phyloP scores from a whole-genome alignment of 2,329 filamentous ascomycete genomes.

The Fusarium subglutinans region DNA sequence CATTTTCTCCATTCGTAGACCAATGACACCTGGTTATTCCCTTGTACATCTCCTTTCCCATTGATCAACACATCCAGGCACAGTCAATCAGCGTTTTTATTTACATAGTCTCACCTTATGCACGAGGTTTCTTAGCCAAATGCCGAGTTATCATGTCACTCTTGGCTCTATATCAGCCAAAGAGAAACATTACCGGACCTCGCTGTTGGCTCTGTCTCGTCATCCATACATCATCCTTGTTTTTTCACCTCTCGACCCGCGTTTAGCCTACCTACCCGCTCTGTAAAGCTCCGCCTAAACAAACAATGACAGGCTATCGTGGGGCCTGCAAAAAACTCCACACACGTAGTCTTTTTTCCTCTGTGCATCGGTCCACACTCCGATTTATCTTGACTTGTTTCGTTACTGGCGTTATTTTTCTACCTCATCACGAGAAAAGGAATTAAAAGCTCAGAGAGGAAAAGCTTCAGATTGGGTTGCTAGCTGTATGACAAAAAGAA shows the following conservation, averaged over 20 bases:
- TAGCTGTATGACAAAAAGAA: background rate
- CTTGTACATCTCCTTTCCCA: conserved; percentile 25
- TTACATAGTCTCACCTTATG: background rate
- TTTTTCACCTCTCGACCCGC: conserved; percentile 27
- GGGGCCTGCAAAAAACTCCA: conserved; percentile 21
- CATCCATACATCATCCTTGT: conserved; percentile 26
- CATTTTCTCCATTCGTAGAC: conserved; percentile 7
- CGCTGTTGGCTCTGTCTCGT: conserved; percentile 5
- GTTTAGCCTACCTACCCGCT: conserved; percentile 43
- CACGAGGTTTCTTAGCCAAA: background rate
- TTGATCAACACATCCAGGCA: conserved; percentile 6
- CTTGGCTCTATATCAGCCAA: background rate
- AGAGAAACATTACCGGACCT: background rate
- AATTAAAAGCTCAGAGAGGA: background rate
- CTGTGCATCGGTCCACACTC: conserved; percentile 24
- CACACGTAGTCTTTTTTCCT: background rate
- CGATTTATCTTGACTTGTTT: conserved; percentile 16
- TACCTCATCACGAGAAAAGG: background rate
- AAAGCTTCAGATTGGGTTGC: background rate
- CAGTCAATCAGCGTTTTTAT: background rate
- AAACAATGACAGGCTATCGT: conserved; percentile 18
- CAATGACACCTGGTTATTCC: background rate
- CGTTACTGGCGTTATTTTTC: conserved; percentile 3
- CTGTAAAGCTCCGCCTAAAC: conserved; percentile 27
- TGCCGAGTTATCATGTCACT: background rate